Evolutionary conservation across 2,329 filamentous ascomycete genomes (phyloP), one percentile per base, ranked within the genome.

Genomic region (Zymoseptoria pseudotritici): DNA sequence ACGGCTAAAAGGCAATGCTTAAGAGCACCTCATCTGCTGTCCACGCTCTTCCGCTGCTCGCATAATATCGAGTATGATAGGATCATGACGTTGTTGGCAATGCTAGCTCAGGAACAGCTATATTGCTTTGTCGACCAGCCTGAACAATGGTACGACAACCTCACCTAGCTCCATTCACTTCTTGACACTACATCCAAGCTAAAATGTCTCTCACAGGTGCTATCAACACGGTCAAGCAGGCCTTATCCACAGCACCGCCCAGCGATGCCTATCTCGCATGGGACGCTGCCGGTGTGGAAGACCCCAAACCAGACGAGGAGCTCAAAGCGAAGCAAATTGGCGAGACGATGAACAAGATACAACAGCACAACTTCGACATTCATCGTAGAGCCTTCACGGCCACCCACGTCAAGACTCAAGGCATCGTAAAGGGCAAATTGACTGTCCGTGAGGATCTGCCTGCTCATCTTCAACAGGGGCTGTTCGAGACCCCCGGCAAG

Each of bases 371-470:
- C 58, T 79, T 73, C 61, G 79, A 80, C 57, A 71, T 73, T 53
- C 70, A 74, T 61, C 67, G 74, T 9, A 74, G 77, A 61, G 71
- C 69, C 54, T 77, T 70, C 58, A 69, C 65, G 26, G 72, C 77
- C 19, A 80, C 77, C 1, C 79, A 81, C 65, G 72, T 76, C 50
- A 74, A 78, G 57, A 80, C 78, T 0, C 77, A 81, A 64, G 77
- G 77, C 26, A 72, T 81, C 50, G 75, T 81, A n/a, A 80, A 80
- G 67, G 78, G 77, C 51, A 78, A 74, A 17, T 74, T 80, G 53
- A 72, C 75, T 13, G 75, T 80, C 1, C 60, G 69, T 55, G 67
- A 75, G 26, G 73, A 78, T 50, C 71, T 81, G 10, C 76, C 77
- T 0, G 60, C 69, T 19, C 75, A 81, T 59, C 73, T 80, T 20